Base-by-base conservation (phyloP, 2,329 filamentous ascomycete genomes). In the Lachnellula occidentalis region DNA sequence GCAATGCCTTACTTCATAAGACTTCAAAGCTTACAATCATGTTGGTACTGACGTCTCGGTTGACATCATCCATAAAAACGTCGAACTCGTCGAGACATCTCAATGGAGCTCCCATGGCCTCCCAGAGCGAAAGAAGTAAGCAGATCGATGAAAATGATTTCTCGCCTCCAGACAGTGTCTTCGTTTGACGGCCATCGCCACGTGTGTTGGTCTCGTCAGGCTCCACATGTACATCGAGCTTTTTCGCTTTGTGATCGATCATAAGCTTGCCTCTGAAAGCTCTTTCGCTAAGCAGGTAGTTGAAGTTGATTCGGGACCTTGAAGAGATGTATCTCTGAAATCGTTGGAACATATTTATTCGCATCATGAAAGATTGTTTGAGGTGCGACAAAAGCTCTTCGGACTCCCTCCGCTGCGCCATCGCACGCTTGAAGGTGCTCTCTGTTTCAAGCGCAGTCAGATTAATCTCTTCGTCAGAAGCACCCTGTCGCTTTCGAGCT, bases 111-210 rank as follows among this genome's bases (percentile, higher is more conserved):
- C 94, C 92, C 87, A 99, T 99, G 31, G 94, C 92, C 69, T 99
- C 94, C 94, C 94, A 99, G 17, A 99, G 86, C 2, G 91, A 84
- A 34, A 99, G 78, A 52, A 99, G 76, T 64, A 99, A 80, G 72
- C 94, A 99, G 56, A 97, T 95, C 4, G 92, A 96, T 3, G 92
- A 95, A 70, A 97, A 99, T 0, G 92, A 97, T 71, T 99, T 99
- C 70, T 99, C 94, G 31, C 94, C 94, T 51, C 94, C 94, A 8
- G 92, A 96, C 1, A 99, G 77, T 0, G 92, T 97, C 73, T 90
- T 95, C 22, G 94, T 92, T 66, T 88, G 88, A 48, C 92, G 83
- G 2, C 90, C 91, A 4, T 81, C 78, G 21, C 81, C 82, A 57
- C 80, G 85, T 62, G 79, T 82, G 61, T 80, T 85, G 21, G 87